A percentile compares a stretch with the other conserved stretches of the same genome.
These are phyloP conservation scores for Aspergillus sp. DNA, from an alignment of 2,329 filamentous ascomycete genomes.

Conservation along the genomic window DNA sequence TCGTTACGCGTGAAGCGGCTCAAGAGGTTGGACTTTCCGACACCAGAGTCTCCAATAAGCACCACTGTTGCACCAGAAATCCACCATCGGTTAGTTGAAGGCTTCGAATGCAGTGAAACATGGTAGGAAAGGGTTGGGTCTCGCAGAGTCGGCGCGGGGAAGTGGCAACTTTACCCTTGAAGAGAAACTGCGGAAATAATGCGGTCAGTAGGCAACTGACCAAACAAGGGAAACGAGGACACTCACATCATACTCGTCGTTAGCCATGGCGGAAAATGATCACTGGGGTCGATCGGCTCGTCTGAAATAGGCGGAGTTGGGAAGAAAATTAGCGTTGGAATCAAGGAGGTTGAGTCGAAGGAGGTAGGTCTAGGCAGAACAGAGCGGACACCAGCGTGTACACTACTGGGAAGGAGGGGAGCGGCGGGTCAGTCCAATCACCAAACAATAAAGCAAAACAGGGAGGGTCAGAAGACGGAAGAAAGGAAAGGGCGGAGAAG, in stretches of 20 bases:
- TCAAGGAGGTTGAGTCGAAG: conserved; percentile 19
- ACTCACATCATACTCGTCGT: conserved; percentile 99
- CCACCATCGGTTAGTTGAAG: conserved; percentile 15
- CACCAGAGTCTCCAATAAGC: conserved; percentile 97
- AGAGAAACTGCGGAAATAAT: conserved; percentile 72
- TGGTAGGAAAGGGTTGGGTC: conserved; percentile 14
- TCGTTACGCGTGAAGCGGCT: conserved; percentile 99
- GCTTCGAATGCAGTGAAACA: conserved; percentile 2
- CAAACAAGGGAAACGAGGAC: background rate
- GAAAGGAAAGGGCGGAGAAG: background rate
- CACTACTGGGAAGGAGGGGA: conserved; percentile 10
- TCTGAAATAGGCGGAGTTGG: conserved; percentile 17
- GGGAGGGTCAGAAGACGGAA: background rate
- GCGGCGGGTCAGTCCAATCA: conserved; percentile 12
- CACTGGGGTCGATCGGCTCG: conserved; percentile 21
- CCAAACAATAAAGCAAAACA: background rate
- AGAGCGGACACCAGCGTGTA: conserved; percentile 13
- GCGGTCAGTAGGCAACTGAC: conserved; percentile 16
- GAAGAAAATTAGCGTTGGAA: conserved; percentile 6
- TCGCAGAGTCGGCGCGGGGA: conserved; percentile 19
- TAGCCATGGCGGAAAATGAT: conserved; percentile 68
- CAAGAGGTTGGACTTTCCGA: conserved; percentile 99
- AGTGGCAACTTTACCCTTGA: conserved; percentile 72
- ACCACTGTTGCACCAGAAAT: conserved; percentile 63
- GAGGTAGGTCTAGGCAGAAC: conserved; percentile 9